Evolutionary conservation across 1,284 basidiomycete genomes (phyloP).

Genomic region (Irpex lacteus): DNA sequence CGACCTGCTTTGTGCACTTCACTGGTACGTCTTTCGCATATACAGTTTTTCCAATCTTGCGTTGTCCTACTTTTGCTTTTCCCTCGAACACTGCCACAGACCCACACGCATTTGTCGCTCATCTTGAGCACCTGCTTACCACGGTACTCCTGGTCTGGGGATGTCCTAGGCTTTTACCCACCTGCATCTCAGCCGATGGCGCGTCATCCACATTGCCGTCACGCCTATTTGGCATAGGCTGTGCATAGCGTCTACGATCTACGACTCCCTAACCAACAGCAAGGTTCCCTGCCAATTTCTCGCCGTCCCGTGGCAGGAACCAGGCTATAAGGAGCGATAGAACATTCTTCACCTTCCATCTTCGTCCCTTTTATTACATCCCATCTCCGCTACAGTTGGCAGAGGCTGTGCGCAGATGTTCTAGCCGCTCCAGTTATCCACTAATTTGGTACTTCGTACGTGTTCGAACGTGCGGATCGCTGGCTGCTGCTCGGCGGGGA

Average conservation of each 20-base stretch:
- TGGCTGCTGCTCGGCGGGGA: background rate
- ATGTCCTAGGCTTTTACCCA: background rate
- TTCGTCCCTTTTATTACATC: background rate
- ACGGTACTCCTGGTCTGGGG: background rate
- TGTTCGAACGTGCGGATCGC: background rate
- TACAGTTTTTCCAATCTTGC: background rate
- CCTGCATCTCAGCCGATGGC: background rate
- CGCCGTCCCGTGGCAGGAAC: background rate
- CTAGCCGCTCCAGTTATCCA: background rate
- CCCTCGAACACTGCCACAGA: background rate
- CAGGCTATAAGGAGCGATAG: background rate
- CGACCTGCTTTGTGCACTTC: slow-evolving; percentile 78
- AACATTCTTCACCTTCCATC: background rate
- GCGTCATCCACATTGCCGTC: background rate
- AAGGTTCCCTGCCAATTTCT: background rate
- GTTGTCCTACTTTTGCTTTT: background rate
- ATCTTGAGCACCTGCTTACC: background rate
- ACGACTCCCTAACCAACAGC: background rate
- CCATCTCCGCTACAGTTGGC: background rate
- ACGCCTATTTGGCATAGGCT: background rate
- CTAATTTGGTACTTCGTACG: background rate
- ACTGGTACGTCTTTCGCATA: slow-evolving; percentile 58
- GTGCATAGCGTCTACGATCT: background rate
- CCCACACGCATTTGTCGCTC: background rate
- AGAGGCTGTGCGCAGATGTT: background rate